These are phyloP conservation scores for Panicum hallii DNA, from an alignment of 202 grass and related monocot genomes.

Conservation along the genomic window DNA sequence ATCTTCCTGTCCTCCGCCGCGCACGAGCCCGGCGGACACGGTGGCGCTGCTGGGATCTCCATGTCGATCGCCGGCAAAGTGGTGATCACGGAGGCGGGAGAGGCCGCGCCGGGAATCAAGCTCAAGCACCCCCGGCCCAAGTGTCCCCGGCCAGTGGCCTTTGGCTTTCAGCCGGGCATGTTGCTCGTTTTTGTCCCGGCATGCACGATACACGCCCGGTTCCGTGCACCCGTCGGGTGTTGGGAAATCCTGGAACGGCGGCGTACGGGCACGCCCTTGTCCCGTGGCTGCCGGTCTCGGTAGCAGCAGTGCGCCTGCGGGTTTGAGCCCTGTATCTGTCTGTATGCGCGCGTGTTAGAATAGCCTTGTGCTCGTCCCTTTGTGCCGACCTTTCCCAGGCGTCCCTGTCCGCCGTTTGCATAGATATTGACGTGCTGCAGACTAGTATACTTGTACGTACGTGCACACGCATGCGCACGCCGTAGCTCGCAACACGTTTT, in stretches of 20 bases:
- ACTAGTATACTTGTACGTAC: neutral
- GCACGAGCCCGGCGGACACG: constrained; percentile 28
- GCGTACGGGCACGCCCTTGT: neutral
- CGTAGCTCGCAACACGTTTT: neutral
- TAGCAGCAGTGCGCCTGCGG: neutral
- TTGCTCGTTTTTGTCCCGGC: neutral
- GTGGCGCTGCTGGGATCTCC: constrained; percentile 20
- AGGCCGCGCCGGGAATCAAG: neutral
- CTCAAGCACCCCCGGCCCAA: neutral
- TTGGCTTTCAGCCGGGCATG: constrained; percentile 20
- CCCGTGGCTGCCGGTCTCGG: neutral
- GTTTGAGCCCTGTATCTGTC: neutral
- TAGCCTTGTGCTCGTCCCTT: neutral
- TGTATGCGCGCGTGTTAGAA: too few species aligned
- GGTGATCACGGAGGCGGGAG: neutral
- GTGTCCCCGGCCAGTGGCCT: neutral
- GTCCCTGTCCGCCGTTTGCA: neutral
- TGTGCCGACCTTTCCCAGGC: neutral
- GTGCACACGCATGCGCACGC: neutral
- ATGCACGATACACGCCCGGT: constrained; percentile 11
- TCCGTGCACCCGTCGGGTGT: neutral
- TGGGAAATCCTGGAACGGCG: too few species aligned
- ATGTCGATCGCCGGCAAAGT: constrained; percentile 18
- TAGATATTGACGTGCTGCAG: neutral
- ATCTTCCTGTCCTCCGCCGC: constrained; percentile 21